These are phyloP conservation scores for Cyclotella atomus DNA, from an alignment of 108 stramenopile genomes.

Conservation along the genomic window DNA sequence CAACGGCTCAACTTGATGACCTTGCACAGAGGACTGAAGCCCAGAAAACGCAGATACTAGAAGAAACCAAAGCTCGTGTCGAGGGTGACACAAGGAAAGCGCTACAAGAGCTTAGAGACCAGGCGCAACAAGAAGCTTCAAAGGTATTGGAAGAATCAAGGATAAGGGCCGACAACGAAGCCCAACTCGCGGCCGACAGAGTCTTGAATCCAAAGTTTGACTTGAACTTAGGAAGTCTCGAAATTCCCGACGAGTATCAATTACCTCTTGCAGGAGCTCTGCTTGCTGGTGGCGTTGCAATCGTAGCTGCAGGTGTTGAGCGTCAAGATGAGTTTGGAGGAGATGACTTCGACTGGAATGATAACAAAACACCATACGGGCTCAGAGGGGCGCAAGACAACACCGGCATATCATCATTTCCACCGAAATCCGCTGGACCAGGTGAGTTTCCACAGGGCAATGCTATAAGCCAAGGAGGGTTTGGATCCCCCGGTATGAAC, in stretches of 20 bases:
- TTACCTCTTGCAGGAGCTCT: conserved; percentile 6
- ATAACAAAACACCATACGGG: not conserved
- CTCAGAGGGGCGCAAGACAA: not conserved
- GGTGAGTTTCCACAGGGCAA: not conserved
- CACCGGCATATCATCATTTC: not conserved
- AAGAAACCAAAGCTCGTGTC: not conserved
- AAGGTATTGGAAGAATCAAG: conserved; percentile 6
- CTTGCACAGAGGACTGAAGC: not conserved
- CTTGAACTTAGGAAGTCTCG: conserved; percentile 1
- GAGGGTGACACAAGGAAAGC: not conserved
- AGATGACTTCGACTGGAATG: not conserved
- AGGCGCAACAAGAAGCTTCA: not conserved
- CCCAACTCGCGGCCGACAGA: not conserved
- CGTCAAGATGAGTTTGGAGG: conserved; percentile 4
- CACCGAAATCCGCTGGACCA: not conserved
- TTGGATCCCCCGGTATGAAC: not conserved
- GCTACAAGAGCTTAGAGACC: not conserved
- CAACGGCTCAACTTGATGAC: not conserved
- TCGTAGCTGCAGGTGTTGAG: not conserved
- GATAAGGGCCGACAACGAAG: not conserved
- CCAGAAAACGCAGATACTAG: not conserved
- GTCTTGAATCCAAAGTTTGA: conserved; percentile 13
- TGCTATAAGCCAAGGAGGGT: not conserved
- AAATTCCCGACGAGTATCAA: not conserved
- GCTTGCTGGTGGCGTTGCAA: conserved; percentile 11